Evolutionary conservation across 306 rosid species (phyloP), one percentile per base, ranked within the genome.

Genomic region (Dalbergia cochinchinensis): DNA sequence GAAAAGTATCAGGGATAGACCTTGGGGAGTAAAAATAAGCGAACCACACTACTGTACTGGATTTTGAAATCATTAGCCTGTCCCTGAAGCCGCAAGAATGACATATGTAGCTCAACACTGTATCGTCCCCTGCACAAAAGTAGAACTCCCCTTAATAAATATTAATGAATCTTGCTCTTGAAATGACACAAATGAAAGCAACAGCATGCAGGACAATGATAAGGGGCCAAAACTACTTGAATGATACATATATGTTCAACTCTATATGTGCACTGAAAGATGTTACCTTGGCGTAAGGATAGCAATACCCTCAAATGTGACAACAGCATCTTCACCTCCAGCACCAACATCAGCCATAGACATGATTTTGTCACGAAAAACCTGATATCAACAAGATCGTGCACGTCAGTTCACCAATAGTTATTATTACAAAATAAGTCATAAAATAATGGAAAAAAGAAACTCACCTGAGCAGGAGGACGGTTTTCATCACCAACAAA

Each of bases 61-160:
- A 96, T 96, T 89, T 96, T 96, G 85, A 96, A 96, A 82, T 96
- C 98, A 67, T 96, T 96, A 77, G 99, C 99, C 83, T 93, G 98
- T 64, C 99, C 99, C 78, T 96, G 99, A 45, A 96, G 92, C 70
- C 96, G 86, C 78, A 96, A 81, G 85, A 96, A 96, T 71, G 99
- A 96, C 73, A 96, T 82, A 83, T 93, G 98, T 76, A 96, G 89
- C 85, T 96, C 99, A 82, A 96, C 99, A 83, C 85, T 96, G 86
- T 96, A 96, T 60, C 98, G 93, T 42, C 98, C 99, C 88, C 99
- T 96, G 74, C 76, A 89, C 5, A 71, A 75, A 80, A 84, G 76
- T 48, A 77, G 69, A 61, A 67, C 65, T 79, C 13, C 69, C 31
- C 39, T 89, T 73, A 84, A 82, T 26, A 66, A 3, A 61, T 11